Percentiles rank a stretch among this genome's conserved stretches.
Conservation (phyloP, 2,329 filamentous ascomycete genomes). For the Dendryphion nanum region DNA sequence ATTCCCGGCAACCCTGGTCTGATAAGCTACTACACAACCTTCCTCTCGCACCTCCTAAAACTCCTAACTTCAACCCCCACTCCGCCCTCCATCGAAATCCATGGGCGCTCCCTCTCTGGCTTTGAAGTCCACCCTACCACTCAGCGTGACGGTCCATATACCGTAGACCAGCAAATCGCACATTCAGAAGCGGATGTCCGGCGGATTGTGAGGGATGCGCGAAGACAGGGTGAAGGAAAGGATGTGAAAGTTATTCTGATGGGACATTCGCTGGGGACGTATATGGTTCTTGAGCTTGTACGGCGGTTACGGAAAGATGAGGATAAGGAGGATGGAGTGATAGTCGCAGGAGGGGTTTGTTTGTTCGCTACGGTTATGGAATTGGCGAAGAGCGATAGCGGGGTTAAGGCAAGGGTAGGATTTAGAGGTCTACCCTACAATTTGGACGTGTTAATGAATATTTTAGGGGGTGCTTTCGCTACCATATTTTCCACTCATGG, state of each 20-base stretch:
- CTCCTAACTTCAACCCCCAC: constrained; percentile 41
- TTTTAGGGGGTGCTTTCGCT: constrained; percentile 28
- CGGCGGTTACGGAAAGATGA: constrained; percentile 15
- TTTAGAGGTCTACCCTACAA: too few species aligned
- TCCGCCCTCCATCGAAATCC: constrained; percentile 31
- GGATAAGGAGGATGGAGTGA: constrained; percentile 9
- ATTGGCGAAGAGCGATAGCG: constrained; percentile 45
- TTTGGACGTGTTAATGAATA: too few species aligned
- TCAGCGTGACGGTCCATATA: constrained; percentile 28
- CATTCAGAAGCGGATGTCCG: constrained; percentile 41
- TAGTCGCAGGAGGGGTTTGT: constrained; percentile 36
- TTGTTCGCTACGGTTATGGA: constrained; percentile 50
- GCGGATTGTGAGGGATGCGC: constrained; percentile 3
- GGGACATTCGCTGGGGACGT: constrained; percentile 49
- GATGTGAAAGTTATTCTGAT: constrained; percentile 40
- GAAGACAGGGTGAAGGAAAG: constrained; percentile 9
- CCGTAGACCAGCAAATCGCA: constrained; percentile 52
- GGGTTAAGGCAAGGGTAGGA: constrained; percentile 39
- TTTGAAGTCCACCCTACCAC: constrained; percentile 42
- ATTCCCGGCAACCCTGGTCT: constrained; percentile 76
- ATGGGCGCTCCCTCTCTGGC: constrained; percentile 42
- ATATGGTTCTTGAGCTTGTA: constrained; percentile 45
- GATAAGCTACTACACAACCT: constrained; percentile 69
- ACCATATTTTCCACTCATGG: constrained; percentile 19
- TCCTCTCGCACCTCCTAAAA: constrained; percentile 58